These are phyloP conservation scores for Lactifluus rugatus DNA, from an alignment of 768 basidiomycete species.

Conservation along the genomic window DNA sequence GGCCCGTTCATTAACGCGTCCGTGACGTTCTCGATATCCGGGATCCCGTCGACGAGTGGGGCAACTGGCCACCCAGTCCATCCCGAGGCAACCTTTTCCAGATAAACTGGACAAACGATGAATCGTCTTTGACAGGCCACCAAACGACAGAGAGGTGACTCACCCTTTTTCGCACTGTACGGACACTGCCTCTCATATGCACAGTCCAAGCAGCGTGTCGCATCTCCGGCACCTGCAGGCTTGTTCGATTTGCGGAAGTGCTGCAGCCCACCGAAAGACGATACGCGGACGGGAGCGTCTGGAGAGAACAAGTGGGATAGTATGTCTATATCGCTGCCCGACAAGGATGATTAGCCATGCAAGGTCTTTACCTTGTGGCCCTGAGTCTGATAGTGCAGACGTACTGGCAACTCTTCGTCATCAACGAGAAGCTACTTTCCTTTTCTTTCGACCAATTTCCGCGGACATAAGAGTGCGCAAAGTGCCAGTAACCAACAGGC, in stretches of 20 bases:
- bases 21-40: constrained; percentile 80
- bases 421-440: constrained; percentile 66
- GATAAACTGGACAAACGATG: constrained; percentile 49
- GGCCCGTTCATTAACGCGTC: constrained; percentile 58
- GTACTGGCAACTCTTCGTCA: constrained; percentile 90
- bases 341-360: background rate
- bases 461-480: constrained; percentile 83
- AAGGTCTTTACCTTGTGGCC: background rate
- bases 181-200: constrained; percentile 61
- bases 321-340: constrained; percentile 70
- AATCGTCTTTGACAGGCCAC: too few species aligned
- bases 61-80: constrained; percentile 53
- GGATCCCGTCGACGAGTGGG: constrained; percentile 66
- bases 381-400: constrained; percentile 19
- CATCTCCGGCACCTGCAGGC: constrained; percentile 55
- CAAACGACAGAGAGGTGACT: constrained; percentile 16
- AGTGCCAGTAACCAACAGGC: constrained; percentile 80
- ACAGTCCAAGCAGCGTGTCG: constrained; percentile 71
- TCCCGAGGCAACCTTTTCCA: constrained; percentile 57
- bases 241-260: constrained; percentile 73
- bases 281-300: constrained; percentile 53
- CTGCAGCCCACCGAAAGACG: constrained; percentile 78
- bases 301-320: constrained; percentile 70
- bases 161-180: constrained; percentile 83
- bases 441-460: constrained; percentile 69